Base-by-base conservation (phyloP, 495 filamentous ascomycete species). In the Aspergillus carlsbadensis region DNA sequence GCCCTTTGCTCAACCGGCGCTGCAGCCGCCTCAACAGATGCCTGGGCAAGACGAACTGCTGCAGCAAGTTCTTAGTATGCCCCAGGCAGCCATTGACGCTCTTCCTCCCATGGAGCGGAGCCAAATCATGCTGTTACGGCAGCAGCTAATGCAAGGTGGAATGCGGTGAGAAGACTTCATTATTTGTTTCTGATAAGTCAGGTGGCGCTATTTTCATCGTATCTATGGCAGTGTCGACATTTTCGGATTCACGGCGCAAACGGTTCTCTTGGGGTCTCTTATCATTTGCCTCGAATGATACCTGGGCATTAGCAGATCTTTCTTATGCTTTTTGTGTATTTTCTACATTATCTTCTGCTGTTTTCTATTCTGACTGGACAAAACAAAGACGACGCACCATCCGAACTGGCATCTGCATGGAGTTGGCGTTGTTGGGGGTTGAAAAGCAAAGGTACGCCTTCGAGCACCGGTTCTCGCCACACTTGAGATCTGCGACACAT, bases 41-140 rank as follows among this genome's bases (percentile, higher is more conserved):
- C 76, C 80, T 31, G 77, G 82, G 42, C 81, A 85, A 42, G 85
- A 88, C 15, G 81, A 84, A 51, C 73, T 93, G 46, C 80, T 96
- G 63, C 80, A 85, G 52, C 86, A 89, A 50, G 87, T 96, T 8
- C 72, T 96, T 69, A 81, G 68, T 44, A 82, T 96, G 78, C 80
- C 90, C 10, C 85, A 88, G 59, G 80, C 87, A 52, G 79, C 84
- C 50, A 89, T 96, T 62, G 86, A 92, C 67, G 79, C 82, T 40
- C 71, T 96, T 15, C 85, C 87, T 6, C 86, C 89, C 17, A 78
- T 78, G 24, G 85, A 92, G 57, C 78, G 89, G 34, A 81, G 78
- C 37, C 91, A 96, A 68, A 85, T 96, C 45, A 79, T 96, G 77
- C 74, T 84, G 26, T 69, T 96, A 33, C 75, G 84, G 47, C 77